Evolutionary conservation across 2,329 filamentous ascomycete genomes (phyloP), one percentile per base, ranked within the genome.

Genomic region (Fusarium udum): DNA sequence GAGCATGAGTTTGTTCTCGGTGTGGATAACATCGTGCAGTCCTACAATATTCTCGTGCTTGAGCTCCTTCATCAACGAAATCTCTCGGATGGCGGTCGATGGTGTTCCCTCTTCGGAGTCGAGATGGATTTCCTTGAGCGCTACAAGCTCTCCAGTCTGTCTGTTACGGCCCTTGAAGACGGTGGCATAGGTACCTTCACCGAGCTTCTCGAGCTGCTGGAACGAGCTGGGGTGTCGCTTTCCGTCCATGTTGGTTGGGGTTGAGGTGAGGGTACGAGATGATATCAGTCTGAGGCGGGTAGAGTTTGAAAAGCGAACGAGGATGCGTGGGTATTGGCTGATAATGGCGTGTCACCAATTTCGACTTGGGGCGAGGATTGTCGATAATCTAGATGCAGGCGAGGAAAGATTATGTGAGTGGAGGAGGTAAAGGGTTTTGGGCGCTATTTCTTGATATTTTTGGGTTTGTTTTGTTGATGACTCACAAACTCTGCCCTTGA

Each of bases 1-100:
- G 45, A 99, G 91, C 96, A 99, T 99, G 65, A 99, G 91, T 83
- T 99, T 99, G 85, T 98, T 99, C 86, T 99, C 96, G 66, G 96
- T 99, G 84, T 99, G 96, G 79, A 99, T 98, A 64, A 99, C 96
- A 87, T 99, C 96, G 88, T 98, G 94, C 10, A 99, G 91, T 67
- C 92, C 94, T 78, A 99, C 95, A 75, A 99, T 98, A 81, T 98
- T 98, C 82, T 98, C 95, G 84, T 99, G 96, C 84, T 98, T 98
- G 75, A 99, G 89, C 84, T 99, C 96, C 85, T 99, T 99, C 96
- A 99, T 98, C 64, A 99, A 88, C 3, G 95, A 98, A 79, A 99
- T 99, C 84, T 99, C 96, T 79, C 96, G 94, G 82, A 99, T 99
- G 52, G 96, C 96, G 0, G 96, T 99, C 58, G 93, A 97, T 8